Evolutionary conservation across 768 basidiomycete genomes (phyloP).

Genomic region (Goffeauzyma gilvescens): DNA sequence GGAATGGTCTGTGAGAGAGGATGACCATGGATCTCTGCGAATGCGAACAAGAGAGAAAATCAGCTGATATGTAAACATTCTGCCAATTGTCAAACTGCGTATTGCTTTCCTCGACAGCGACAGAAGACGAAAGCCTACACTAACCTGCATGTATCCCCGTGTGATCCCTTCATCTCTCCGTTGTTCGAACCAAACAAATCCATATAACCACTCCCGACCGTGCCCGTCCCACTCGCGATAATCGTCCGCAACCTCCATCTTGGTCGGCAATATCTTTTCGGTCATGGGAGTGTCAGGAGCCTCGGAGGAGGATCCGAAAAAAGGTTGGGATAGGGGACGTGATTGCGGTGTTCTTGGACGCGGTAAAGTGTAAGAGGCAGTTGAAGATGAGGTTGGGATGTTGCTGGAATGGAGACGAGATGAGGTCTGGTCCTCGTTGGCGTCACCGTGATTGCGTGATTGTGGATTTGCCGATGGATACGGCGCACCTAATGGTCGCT

Average conservation of each 20-base stretch:
- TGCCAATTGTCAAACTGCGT: background rate
- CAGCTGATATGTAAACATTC: background rate
- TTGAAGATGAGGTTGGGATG: too few species aligned
- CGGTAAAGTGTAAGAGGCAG: too few species aligned
- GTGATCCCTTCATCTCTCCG: conserved; percentile 23
- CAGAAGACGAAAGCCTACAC: conserved; percentile 4
- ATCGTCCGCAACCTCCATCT: conserved; percentile 26
- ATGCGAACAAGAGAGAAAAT: conserved; percentile 2
- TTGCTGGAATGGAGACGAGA: too few species aligned
- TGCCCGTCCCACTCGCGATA: conserved; percentile 30
- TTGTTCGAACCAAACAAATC: conserved; percentile 32
- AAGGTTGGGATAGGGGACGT: too few species aligned
- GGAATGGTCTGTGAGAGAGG: conserved; percentile 58
- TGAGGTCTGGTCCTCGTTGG: too few species aligned
- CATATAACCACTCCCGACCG: conserved; percentile 31
- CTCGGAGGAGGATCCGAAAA: conserved; percentile 22
- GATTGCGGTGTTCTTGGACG: too few species aligned
- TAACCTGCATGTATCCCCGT: conserved; percentile 32
- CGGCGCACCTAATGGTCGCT: conserved; percentile 18
- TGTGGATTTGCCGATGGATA: conserved; percentile 44
- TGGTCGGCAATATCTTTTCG: conserved; percentile 1
- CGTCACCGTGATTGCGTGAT: too few species aligned
- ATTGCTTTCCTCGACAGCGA: background rate
- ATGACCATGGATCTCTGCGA: conserved; percentile 59
- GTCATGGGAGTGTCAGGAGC: conserved; percentile 6